Percentiles rank a stretch among this genome's conserved stretches.
Conservation (phyloP, 164 flowering plant genomes). For the Annona cherimola region DNA sequence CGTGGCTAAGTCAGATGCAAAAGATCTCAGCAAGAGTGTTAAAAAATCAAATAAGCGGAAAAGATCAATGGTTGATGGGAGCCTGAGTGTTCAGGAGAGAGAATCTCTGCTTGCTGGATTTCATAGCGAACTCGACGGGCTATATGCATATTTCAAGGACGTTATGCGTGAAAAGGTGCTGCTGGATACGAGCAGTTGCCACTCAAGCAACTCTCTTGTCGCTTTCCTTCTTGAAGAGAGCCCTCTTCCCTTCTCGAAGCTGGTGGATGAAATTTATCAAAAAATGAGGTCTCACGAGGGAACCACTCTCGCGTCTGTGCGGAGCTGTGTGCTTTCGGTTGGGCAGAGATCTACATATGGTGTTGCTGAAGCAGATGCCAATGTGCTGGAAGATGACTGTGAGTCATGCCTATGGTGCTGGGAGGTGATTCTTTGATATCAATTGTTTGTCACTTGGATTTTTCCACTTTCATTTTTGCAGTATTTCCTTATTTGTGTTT, state of each 20-base stretch:
- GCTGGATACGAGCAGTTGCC: slow-evolving; percentile 9
- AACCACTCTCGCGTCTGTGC: slow-evolving; percentile 46
- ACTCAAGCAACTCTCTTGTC: slow-evolving; percentile 23
- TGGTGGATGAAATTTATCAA: slow-evolving; percentile 55
- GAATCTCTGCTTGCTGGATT: slow-evolving; percentile 13
- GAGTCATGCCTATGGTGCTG: slow-evolving; percentile 82
- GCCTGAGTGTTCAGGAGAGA: slow-evolving; percentile 13
- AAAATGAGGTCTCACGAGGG: slow-evolving; percentile 36
- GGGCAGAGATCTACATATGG: slow-evolving; percentile 80
- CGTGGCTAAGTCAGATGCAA: background rate
- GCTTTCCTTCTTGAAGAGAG: slow-evolving; percentile 82
- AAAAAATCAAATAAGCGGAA: slow-evolving; percentile 21
- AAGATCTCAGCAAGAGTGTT: background rate
- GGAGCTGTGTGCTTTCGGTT: slow-evolving; percentile 46
- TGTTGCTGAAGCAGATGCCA: slow-evolving; percentile 55
- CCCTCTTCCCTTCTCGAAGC: slow-evolving; percentile 40
- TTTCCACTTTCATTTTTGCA: background rate
- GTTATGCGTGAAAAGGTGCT: slow-evolving; percentile 10
- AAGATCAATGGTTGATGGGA: slow-evolving; percentile 9
- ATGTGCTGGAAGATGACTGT: slow-evolving; percentile 74
- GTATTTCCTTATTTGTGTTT: background rate
- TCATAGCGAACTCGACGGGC: slow-evolving; percentile 16
- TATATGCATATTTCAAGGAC: slow-evolving; percentile 21
- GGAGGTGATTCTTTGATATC: slow-evolving; percentile 55
- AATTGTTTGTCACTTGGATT: background rate